Base-by-base conservation (phyloP, 108 stramenopile genomes). In the Fragilaria crotonensis region DNA sequence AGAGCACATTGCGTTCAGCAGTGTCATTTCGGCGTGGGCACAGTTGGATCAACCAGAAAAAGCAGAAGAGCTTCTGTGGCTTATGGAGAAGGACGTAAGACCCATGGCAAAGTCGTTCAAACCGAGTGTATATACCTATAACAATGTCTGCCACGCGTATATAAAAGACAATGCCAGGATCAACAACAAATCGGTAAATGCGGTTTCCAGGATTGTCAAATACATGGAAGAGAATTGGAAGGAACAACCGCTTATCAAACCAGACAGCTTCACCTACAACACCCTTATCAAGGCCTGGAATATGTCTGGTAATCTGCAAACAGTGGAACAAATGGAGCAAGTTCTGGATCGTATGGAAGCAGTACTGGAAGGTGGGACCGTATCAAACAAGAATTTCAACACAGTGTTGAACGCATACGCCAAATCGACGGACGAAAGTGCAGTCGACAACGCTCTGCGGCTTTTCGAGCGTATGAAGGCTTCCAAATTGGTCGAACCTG, bases 61-160 rank as follows among this genome's bases (percentile, higher is more conserved):
- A 33, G 71, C 77, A 20, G 67, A 68, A 45, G 36, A 60, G 33
- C 49, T 69, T 2, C 48, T 78, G 23, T 59, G 52, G 52, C 27
- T 52, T 25, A 61, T 66, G 52, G 30, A 62, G 17, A n/a, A n/a
- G n/a, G 59, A 62, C 17, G 19, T 70, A 17, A n/a, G 45, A 1
- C 48, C 22, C 32, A 59, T 59, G 32, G 63, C 57, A 51, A 25
- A 50, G 14, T 57, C 23, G 9, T 25, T 81, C 20, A 36, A 33
- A 14, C 82, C 80, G 1, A 78, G 84, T 47, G 59, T 57, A 18
- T 51, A 62, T 0, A 75, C 83, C 0, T 88, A 81, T 71, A 88
- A 88, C 46, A 61, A 72, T 33, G 68, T 88, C 25, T 33, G 82
- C 25, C 64, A 82, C 62, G 78, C 80, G 11, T 41, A 70, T 47